Evolutionary conservation across 495 filamentous ascomycete species (phyloP).

Genomic region (Glonium stellatum): DNA sequence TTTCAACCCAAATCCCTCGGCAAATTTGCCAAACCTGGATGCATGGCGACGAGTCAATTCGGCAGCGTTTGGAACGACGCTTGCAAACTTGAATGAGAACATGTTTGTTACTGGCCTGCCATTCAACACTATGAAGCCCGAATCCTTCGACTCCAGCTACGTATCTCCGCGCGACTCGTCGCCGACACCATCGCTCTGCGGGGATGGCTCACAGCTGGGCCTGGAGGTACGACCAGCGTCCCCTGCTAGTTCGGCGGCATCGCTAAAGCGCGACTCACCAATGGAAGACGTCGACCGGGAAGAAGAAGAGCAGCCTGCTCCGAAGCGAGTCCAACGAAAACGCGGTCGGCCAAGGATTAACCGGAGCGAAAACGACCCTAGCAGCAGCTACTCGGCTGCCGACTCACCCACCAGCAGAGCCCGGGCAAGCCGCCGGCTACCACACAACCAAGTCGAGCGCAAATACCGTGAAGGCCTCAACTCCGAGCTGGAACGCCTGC

Average conservation of each 20-base stretch:
- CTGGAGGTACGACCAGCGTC: not conserved
- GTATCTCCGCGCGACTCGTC: conserved; percentile 3
- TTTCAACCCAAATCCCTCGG: conserved; percentile 2
- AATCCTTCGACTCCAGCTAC: conserved; percentile 6
- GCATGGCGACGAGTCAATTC: conserved; percentile 1
- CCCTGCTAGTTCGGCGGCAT: not conserved
- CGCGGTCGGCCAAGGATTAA: conserved; percentile 17
- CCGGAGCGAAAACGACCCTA: conserved; percentile 3
- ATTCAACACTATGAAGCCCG: not conserved
- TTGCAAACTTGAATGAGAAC: not conserved
- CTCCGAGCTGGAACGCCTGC: conserved; percentile 25
- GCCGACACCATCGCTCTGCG: conserved; percentile 16
- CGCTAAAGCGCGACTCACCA: conserved; percentile 16
- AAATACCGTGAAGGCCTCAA: conserved; percentile 31
- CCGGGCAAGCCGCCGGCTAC: conserved; percentile 13
- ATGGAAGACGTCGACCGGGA: not conserved
- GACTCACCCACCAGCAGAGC: conserved; percentile 3
- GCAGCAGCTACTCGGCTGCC: too few relatives aligned
- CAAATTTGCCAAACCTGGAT: not conserved
- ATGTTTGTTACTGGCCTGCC: not conserved
- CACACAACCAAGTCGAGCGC: conserved; percentile 32
- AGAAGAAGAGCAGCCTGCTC: conserved; percentile 4
- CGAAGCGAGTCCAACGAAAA: conserved; percentile 11
- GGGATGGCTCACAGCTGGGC: conserved; percentile 4
- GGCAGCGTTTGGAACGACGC: conserved; percentile 10